Conservation (phyloP, 2,329 filamentous ascomycete species). For the Sphaceloma murrayae region DNA sequence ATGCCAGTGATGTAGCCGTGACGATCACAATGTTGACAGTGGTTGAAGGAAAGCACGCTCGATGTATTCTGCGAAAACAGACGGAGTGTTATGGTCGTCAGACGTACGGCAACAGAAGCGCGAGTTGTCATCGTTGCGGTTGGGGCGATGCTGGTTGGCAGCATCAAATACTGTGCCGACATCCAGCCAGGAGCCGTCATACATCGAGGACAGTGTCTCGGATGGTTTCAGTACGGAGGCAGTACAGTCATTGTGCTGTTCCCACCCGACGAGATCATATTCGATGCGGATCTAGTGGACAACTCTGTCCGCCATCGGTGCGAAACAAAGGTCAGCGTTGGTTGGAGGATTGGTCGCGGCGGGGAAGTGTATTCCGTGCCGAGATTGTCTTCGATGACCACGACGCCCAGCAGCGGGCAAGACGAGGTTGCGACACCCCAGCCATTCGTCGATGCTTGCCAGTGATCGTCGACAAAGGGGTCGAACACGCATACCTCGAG, state of each 20-base stretch:
- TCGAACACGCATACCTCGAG: too few species aligned
- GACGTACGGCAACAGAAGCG: conserved; percentile 24
- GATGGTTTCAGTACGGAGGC: conserved; percentile 35
- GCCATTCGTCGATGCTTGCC: not conserved
- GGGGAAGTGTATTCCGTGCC: not conserved
- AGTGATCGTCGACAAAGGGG: too few species aligned
- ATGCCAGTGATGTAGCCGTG: not conserved
- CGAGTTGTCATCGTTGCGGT: conserved; percentile 34
- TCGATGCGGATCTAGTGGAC: conserved; percentile 34
- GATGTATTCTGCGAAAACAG: conserved; percentile 39
- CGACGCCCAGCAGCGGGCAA: not conserved
- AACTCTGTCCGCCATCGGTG: conserved; percentile 31
- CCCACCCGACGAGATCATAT: conserved; percentile 28
- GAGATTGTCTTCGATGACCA: not conserved
- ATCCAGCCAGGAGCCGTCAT: conserved; percentile 29
- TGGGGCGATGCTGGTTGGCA: conserved; percentile 38
- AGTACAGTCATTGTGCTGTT: conserved; percentile 36
- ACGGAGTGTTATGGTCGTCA: conserved; percentile 33
- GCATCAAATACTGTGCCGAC: conserved; percentile 33
- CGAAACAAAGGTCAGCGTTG: conserved; percentile 35
- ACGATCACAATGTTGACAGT: not conserved
- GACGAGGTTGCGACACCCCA: not conserved
- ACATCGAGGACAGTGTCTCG: conserved; percentile 33
- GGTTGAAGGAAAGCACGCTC: conserved; percentile 26
- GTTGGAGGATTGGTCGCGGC: conserved; percentile 27